Evolutionary conservation across 2,329 filamentous ascomycete genomes (phyloP).

Genomic region (Aspergillus fijiensis): DNA sequence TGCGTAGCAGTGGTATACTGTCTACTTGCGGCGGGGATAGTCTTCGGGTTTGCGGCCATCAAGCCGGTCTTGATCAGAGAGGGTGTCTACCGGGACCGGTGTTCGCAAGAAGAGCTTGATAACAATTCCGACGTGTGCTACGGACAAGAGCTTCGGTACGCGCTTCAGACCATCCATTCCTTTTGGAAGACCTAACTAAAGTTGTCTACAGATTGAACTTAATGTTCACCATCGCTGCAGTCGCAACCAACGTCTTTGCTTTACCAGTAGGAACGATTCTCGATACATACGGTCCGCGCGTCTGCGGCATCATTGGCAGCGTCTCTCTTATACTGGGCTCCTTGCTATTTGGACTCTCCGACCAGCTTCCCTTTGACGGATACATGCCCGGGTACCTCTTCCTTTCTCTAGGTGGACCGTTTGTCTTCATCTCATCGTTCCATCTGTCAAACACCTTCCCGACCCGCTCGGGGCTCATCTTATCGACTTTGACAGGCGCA

Average conservation of each 20-base stretch:
- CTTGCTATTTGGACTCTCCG: slow-evolving; percentile 68
- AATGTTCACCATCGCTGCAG: slow-evolving; percentile 89
- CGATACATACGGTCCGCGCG: slow-evolving; percentile 75
- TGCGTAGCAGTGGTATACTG: slow-evolving; percentile 68
- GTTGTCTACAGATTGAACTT: slow-evolving; percentile 64
- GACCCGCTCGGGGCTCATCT: slow-evolving; percentile 70
- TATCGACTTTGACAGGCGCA: slow-evolving; percentile 75
- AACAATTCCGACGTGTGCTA: slow-evolving; percentile 55
- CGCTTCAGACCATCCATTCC: not conserved
- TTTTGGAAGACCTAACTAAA: slow-evolving; percentile 12
- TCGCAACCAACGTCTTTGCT: slow-evolving; percentile 82
- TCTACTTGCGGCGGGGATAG: slow-evolving; percentile 73
- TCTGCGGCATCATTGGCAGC: slow-evolving; percentile 71
- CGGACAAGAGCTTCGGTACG: slow-evolving; percentile 56
- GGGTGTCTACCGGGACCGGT: slow-evolving; percentile 67
- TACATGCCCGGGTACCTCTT: slow-evolving; percentile 73
- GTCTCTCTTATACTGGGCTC: slow-evolving; percentile 69
- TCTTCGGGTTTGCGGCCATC: slow-evolving; percentile 81
- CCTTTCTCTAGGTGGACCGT: slow-evolving; percentile 74
- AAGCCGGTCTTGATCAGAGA: slow-evolving; percentile 77
- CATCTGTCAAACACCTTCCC: slow-evolving; percentile 84
- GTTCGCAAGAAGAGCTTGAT: slow-evolving; percentile 54
- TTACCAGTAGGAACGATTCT: slow-evolving; percentile 82
- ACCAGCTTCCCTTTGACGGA: slow-evolving; percentile 67
- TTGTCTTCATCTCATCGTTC: slow-evolving; percentile 79